These are phyloP conservation scores for Collariella sp. DNA, from an alignment of 495 filamentous ascomycete genomes.

Conservation along the genomic window DNA sequence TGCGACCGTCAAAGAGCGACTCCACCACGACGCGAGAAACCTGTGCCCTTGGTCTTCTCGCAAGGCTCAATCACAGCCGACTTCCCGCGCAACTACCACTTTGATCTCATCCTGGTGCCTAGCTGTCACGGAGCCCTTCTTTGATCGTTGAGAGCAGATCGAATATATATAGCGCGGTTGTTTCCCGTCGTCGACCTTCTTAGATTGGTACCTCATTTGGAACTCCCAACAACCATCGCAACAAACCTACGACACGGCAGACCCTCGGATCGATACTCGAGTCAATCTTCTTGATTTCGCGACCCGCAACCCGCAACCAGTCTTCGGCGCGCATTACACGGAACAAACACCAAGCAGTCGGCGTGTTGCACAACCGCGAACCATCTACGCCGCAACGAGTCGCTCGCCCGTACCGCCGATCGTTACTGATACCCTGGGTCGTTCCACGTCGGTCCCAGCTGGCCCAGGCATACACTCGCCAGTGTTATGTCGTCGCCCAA, in stretches of 20 bases:
- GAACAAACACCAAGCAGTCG: not conserved
- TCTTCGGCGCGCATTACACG: not conserved
- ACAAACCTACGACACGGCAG: not conserved
- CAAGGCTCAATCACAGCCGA: not conserved
- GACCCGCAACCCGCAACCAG: not conserved
- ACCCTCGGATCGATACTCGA: not conserved
- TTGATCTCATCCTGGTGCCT: not conserved
- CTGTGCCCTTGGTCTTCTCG: not conserved
- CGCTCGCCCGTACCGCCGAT: not conserved
- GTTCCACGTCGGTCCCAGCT: not conserved
- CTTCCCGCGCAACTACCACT: not conserved
- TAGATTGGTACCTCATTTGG: not conserved
- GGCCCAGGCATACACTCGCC: conserved; percentile 23
- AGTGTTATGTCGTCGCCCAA: conserved; percentile 43
- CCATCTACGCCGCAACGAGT: not conserved
- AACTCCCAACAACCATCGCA: not conserved
- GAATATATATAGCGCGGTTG: conserved; percentile 6
- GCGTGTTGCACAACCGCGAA: not conserved
- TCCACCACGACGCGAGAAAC: not conserved
- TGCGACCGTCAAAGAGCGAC: not conserved
- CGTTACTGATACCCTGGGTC: conserved; percentile 3
- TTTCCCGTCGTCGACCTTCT: not conserved
- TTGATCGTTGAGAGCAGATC: not conserved
- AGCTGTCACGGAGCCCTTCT: not conserved
- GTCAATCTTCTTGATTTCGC: not conserved